Evolutionary conservation across 768 basidiomycete species (phyloP).

Genomic region (Botryobasidium botryosum): DNA sequence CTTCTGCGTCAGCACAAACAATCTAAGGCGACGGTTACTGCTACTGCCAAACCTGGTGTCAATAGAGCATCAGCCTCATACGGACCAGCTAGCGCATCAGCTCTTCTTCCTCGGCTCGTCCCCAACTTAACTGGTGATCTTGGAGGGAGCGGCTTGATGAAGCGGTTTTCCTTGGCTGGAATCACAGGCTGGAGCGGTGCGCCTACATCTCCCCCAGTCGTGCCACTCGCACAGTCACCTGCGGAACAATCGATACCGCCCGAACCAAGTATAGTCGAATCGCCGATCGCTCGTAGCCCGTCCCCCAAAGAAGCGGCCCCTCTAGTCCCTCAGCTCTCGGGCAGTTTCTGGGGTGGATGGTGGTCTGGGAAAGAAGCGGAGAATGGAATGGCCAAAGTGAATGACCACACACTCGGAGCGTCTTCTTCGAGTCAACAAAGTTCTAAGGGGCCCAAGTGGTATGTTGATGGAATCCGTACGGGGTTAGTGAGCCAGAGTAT

Average conservation of each 20-base stretch:
- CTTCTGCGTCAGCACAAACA: constrained; percentile 41
- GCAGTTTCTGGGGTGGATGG: constrained; percentile 60
- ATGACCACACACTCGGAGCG: not conserved
- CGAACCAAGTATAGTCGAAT: not conserved
- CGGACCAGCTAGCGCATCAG: constrained; percentile 40
- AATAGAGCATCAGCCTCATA: constrained; percentile 28
- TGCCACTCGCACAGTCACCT: too few relatives aligned
- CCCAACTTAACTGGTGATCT: constrained; percentile 53
- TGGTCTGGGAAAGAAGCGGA: constrained; percentile 31
- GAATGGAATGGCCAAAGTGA: constrained; percentile 8
- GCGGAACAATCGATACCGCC: too few relatives aligned
- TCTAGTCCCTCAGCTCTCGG: constrained; percentile 41
- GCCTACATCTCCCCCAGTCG: constrained; percentile 6
- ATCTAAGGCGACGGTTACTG: constrained; percentile 23
- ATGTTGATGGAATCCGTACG: constrained; percentile 42
- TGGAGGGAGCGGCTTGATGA: constrained; percentile 40
- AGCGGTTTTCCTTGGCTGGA: constrained; percentile 44
- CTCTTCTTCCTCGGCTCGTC: constrained; percentile 45
- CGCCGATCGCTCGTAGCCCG: constrained; percentile 8
- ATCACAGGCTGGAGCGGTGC: constrained; percentile 29
- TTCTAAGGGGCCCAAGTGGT: constrained; percentile 37
- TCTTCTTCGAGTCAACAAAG: constrained; percentile 14
- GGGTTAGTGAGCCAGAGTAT: constrained; percentile 14
- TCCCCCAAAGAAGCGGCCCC: constrained; percentile 7
- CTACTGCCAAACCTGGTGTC: constrained; percentile 13